Evolutionary conservation across 2,329 filamentous ascomycete species (phyloP), one percentile per base, ranked within the genome.

Genomic region (Colletotrichum eleusines): DNA sequence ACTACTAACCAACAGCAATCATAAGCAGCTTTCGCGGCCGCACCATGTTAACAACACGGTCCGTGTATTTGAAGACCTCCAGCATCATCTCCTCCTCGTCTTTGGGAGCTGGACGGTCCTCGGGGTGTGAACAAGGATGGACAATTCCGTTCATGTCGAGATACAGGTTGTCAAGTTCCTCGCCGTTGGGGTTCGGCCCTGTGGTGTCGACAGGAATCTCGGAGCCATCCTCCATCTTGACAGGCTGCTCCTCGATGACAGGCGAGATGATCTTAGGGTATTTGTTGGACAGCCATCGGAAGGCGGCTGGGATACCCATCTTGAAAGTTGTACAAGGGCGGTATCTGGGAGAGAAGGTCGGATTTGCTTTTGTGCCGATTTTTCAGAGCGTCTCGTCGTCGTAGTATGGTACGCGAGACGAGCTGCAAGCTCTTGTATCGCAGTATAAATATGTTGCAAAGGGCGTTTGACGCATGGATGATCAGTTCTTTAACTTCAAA

Each of bases 61-160:
- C 95, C n/a, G 96, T 99, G 82, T 99, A 99, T 79, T 92, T 94
- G 86, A 99, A 99, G 72, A 99, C 91, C 78, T 97, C 97, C 76
- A 98, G 81, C 96, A 99, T 99, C 96, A 99, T 99, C 83, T 98
- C 96, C 80, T 97, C 94, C 84, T 99, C 96, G 72, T 96, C 95
- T 77, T 92, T 92, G 14, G 96, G 96, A 5, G 96, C 90, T 2
- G 96, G 94, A 73, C 90, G 90, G 78, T 98, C 95, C 81, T 99
- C 96, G 0, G 96, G 96, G 83, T 99, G 96, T 57, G 95, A 97
- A 84, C 96, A 99, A 40, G 97, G 97, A 85, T 99, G 96, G 46
- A 99, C 96, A 75, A 99, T 99, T 80, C 96, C 97, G 81, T 99
- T 99, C 95, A 99, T 98, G 78, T 99, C 96, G 73, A 99, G 89